Conservation (phyloP, 164 flowering plant species). For the Tinospora cordifolia region DNA sequence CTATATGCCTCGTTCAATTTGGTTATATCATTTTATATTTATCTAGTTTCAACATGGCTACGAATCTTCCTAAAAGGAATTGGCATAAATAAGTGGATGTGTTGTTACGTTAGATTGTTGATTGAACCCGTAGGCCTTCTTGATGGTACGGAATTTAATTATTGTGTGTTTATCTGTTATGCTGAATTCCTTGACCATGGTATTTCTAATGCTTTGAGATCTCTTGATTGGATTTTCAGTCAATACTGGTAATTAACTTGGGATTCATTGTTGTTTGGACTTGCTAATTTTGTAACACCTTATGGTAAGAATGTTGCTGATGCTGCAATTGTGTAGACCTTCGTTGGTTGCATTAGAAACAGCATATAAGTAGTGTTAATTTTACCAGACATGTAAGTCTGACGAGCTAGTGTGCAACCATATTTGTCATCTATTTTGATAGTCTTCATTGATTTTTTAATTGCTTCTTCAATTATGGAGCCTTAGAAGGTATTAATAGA, state of each 20-base stretch:
- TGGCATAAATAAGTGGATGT: not conserved
- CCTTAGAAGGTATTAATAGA: not conserved
- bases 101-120: no score
- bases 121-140: not conserved
- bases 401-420: not conserved
- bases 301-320: not conserved
- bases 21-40: not conserved
- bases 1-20: not conserved
- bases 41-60: not conserved
- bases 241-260: not conserved
- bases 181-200: not conserved
- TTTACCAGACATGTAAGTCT: not conserved
- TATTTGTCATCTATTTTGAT: not conserved
- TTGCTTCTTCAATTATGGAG: not conserved
- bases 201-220: not conserved
- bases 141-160: not conserved
- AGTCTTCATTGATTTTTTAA: not conserved
- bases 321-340: not conserved
- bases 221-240: not conserved
- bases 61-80: not conserved
- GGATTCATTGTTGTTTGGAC: not conserved
- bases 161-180: not conserved
- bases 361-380: not conserved
- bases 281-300: not conserved
- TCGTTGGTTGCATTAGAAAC: not conserved